These are phyloP conservation scores for Suillus subalutaceus DNA, from an alignment of 768 basidiomycete species.

Conservation along the genomic window DNA sequence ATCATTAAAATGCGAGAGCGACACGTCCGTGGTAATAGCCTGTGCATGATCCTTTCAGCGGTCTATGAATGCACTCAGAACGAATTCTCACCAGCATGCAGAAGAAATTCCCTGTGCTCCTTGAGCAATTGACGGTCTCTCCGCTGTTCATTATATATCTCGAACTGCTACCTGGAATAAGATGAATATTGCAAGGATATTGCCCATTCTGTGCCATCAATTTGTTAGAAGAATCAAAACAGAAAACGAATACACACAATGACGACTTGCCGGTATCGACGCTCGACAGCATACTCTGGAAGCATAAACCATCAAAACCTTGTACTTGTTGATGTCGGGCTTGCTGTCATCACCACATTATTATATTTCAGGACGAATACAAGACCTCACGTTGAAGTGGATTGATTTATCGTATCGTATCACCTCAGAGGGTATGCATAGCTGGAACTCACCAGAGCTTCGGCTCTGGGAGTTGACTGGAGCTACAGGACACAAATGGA, in stretches of 20 bases:
- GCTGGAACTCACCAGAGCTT: not conserved
- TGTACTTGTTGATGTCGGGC: not conserved
- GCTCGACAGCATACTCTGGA: slow-evolving; percentile 21
- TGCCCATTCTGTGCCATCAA: not conserved
- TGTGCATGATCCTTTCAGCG: no score
- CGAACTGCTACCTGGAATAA: slow-evolving; percentile 4
- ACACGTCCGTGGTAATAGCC: no score
- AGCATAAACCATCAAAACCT: not conserved
- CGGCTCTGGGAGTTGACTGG: not conserved
- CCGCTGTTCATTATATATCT: not conserved
- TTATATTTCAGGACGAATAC: not conserved
- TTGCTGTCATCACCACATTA: not conserved
- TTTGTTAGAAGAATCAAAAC: not conserved
- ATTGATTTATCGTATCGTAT: not conserved
- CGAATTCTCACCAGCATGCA: slow-evolving; percentile 18
- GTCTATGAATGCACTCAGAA: not conserved
- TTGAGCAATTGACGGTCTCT: not conserved
- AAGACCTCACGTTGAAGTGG: not conserved
- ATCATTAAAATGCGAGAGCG: slow-evolving; percentile 6
- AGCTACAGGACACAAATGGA: not conserved
- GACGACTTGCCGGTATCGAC: slow-evolving; percentile 24
- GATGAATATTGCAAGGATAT: not conserved
- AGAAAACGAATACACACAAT: not conserved
- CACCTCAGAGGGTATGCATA: not conserved
- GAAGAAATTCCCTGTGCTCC: slow-evolving; percentile 3